phyloP scores from a whole-genome alignment of 164 flowering plant species.

The Magnolia sinica region DNA sequence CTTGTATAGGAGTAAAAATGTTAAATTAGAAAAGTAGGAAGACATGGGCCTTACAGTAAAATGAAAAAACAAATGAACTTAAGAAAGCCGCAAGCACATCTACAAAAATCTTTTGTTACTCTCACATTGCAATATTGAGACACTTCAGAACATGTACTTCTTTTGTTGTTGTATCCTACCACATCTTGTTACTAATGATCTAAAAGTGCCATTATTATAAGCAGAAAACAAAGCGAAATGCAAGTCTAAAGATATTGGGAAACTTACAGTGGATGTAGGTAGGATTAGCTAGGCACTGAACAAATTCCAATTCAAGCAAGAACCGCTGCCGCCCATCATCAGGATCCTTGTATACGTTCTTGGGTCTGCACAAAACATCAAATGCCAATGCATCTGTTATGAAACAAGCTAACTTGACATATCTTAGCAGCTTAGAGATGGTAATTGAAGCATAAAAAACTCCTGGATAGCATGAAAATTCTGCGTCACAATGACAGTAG shows the following conservation, averaged over 20 bases:
- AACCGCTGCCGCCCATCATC: constrained; percentile 93
- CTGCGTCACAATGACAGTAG: neutral
- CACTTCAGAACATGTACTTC: too few species aligned
- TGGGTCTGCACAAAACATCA: constrained; percentile 41
- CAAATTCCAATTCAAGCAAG: constrained; percentile 88
- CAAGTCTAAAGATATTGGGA: neutral
- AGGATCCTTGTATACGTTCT: constrained; percentile 76
- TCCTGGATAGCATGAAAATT: neutral
- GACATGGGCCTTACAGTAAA: too few species aligned
- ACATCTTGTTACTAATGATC: too few species aligned
- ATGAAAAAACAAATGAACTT: too few species aligned
- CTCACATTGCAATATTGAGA: too few species aligned
- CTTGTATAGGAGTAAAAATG: neutral
- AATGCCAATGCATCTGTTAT: neutral
- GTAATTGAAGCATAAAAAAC: neutral
- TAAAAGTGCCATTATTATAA: too few species aligned
- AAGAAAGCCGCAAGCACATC: neutral
- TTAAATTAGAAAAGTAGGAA: too few species aligned
- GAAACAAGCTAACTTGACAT: neutral
- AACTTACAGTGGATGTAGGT: constrained; percentile 90
- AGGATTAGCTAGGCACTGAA: constrained; percentile 96
- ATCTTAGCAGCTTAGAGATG: neutral
- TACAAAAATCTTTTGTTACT: too few species aligned
- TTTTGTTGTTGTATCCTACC: too few species aligned
- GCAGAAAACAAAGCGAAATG: neutral